Conservation (phyloP, 345 rosid genomes). For the Cochlearia excelsa region DNA sequence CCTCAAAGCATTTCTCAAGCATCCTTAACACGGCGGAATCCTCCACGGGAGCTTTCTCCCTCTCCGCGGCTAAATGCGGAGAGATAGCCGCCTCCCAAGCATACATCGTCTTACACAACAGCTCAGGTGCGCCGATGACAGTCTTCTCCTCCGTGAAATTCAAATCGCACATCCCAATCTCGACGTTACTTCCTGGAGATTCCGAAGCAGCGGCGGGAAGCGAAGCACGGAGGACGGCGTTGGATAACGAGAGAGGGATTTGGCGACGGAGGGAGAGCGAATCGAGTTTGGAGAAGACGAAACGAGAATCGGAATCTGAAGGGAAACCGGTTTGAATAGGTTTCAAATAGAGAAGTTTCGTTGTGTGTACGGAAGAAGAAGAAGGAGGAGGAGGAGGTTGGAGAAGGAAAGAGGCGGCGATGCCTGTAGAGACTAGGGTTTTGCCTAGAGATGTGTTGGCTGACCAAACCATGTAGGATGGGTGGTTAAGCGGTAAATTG, state of each 20-base stretch:
- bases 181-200: conserved; percentile 22
- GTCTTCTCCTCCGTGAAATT: conserved; percentile 44
- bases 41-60: conserved; percentile 49
- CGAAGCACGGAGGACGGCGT: conserved; percentile 61
- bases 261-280: conserved; percentile 54
- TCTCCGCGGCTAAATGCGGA: conserved; percentile 85
- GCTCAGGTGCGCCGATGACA: conserved; percentile 40
- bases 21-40: conserved; percentile 48
- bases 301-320: conserved; percentile 80
- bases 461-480: conserved; percentile 72
- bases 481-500: conserved; percentile 58
- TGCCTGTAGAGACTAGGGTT: conserved; percentile 92
- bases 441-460: conserved; percentile 91
- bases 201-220: conserved; percentile 41
- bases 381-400: conserved; percentile 39
- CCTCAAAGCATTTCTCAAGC: conserved; percentile 49
- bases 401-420: conserved; percentile 78
- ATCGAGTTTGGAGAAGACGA: conserved; percentile 61
- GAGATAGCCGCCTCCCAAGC: conserved; percentile 91
- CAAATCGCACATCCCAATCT: conserved; percentile 49
- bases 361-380: conserved; percentile 20
- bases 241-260: conserved; percentile 50
- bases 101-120: conserved; percentile 62
- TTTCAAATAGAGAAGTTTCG: conserved; percentile 67
- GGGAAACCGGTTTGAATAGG: conserved; percentile 96